Conservation (phyloP, 2,329 filamentous ascomycete species). For the Madurella mycetomatis region DNA sequence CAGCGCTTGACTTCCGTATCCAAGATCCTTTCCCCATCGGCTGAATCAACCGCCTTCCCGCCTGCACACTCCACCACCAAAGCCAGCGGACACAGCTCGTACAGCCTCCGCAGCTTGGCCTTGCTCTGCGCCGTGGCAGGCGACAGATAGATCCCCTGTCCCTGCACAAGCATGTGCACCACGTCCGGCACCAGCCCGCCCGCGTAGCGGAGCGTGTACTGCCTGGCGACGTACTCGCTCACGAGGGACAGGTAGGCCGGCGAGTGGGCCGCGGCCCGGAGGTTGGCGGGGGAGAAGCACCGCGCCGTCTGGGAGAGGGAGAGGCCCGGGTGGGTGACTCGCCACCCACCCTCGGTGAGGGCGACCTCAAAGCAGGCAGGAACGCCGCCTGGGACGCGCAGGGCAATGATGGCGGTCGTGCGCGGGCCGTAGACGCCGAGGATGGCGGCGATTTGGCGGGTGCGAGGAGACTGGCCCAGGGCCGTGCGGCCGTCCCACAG, state of each 20-base stretch:
- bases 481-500: constrained; percentile 51
- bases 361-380: constrained; percentile 50
- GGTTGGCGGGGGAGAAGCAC: constrained; percentile 60
- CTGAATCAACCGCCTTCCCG: constrained; percentile 50
- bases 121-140: constrained; percentile 48
- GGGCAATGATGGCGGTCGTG: constrained; percentile 51
- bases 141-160: constrained; percentile 57
- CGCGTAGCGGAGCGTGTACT: constrained; percentile 57
- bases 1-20: constrained; percentile 36
- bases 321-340: constrained; percentile 41
- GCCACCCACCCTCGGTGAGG: constrained; percentile 28
- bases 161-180: constrained; percentile 55
- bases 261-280: constrained; percentile 52
- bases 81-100: constrained; percentile 57
- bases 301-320: constrained; percentile 44
- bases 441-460: constrained; percentile 45
- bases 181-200: constrained; percentile 60
- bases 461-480: constrained; percentile 36
- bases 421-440: constrained; percentile 53
- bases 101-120: constrained; percentile 56
- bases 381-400: constrained; percentile 39
- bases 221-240: constrained; percentile 43
- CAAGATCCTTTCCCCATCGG: constrained; percentile 39
- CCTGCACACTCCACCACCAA: constrained; percentile 57
- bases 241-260: constrained; percentile 47